Conservation (phyloP, 1,284 basidiomycete species). For the Trichosporon ovoides region DNA sequence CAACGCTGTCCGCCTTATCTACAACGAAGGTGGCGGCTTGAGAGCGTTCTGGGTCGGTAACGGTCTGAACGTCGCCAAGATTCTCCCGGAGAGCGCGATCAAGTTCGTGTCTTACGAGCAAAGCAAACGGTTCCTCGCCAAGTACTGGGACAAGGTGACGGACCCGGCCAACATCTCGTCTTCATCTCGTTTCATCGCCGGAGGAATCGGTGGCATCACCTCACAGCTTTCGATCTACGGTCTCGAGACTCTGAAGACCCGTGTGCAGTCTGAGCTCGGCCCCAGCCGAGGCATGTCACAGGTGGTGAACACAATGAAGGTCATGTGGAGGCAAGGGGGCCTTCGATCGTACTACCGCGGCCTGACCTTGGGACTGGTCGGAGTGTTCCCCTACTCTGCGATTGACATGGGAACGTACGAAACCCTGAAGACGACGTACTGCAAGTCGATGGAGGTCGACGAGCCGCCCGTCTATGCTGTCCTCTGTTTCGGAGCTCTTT, state of each 20-base stretch:
- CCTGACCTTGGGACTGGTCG: slow-evolving; percentile 74
- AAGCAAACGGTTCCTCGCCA: slow-evolving; percentile 88
- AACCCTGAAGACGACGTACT: slow-evolving; percentile 77
- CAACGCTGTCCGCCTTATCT: slow-evolving; percentile 70
- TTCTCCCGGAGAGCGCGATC: slow-evolving; percentile 95
- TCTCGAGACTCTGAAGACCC: slow-evolving; percentile 59
- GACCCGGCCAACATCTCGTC: slow-evolving; percentile 88
- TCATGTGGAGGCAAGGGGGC: slow-evolving; percentile 73
- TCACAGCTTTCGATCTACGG: slow-evolving; percentile 69
- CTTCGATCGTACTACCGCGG: slow-evolving; percentile 85
- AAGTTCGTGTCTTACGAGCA: slow-evolving; percentile 97
- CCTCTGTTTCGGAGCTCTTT: slow-evolving; percentile 80
- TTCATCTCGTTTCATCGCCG: slow-evolving; percentile 85
- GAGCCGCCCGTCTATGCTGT: slow-evolving; percentile 78
- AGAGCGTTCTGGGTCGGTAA: slow-evolving; percentile 84
- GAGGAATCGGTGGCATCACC: slow-evolving; percentile 88
- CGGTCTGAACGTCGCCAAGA: slow-evolving; percentile 64
- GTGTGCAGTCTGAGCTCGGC: slow-evolving; percentile 81
- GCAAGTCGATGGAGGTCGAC: slow-evolving; percentile 69
- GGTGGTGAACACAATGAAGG: slow-evolving; percentile 57
- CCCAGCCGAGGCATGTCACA: slow-evolving; percentile 58
- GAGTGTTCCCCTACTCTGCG: slow-evolving; percentile 81
- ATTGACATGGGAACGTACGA: slow-evolving; percentile 96
- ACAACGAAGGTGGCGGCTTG: slow-evolving; percentile 74
- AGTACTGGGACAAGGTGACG: slow-evolving; percentile 83